Conservation (phyloP, 2,329 filamentous ascomycete genomes). For the Zopfia rhizophila region DNA sequence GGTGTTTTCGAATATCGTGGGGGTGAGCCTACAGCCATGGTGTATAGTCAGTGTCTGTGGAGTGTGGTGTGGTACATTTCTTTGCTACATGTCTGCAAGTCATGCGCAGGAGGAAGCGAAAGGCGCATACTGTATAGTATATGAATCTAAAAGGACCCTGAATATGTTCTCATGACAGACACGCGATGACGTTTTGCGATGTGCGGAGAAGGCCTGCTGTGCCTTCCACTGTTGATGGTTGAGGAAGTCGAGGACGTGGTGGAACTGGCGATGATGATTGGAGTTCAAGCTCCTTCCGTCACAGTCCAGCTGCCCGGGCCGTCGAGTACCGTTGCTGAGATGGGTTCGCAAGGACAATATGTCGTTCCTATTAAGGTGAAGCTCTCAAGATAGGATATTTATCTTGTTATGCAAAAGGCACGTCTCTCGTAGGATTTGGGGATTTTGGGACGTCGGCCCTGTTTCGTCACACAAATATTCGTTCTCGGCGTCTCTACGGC, state of each 20-base stretch:
- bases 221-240: conserved; percentile 2
- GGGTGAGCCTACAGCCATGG: conserved; percentile 44
- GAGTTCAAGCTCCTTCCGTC: conserved; percentile 33
- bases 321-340: background rate
- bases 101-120: conserved; percentile 16
- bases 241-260: conserved; percentile 34
- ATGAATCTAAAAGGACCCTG: conserved; percentile 25
- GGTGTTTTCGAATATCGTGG: conserved; percentile 32
- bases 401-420: background rate
- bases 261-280: conserved; percentile 42
- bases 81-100: conserved; percentile 6
- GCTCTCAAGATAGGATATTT: too few species aligned
- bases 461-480: conserved; percentile 32
- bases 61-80: conserved; percentile 5
- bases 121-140: conserved; percentile 32
- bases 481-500: conserved; percentile 33
- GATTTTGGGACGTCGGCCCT: conserved; percentile 10
- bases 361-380: too few species aligned
- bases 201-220: conserved; percentile 9
- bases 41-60: conserved; percentile 35
- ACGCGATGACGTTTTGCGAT: conserved; percentile 25
- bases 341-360: conserved; percentile 11
- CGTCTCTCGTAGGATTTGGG: background rate
- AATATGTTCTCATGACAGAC: conserved; percentile 40
- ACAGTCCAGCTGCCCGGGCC: conserved; percentile 20